phyloP scores from a whole-genome alignment of 768 basidiomycete species.

The Trametes coccinea region DNA sequence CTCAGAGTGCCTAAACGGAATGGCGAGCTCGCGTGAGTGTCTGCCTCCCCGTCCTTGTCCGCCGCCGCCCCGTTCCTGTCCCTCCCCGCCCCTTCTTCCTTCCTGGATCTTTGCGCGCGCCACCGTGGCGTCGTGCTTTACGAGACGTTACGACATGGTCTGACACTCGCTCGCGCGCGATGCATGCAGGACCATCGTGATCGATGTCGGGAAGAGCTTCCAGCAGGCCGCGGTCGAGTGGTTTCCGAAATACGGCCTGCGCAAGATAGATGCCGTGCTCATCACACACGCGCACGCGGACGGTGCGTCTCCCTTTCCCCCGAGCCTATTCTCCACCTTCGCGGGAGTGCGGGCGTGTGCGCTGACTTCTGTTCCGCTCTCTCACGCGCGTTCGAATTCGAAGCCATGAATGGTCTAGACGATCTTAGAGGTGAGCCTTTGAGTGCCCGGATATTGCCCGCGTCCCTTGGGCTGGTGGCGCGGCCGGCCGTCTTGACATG shows the following conservation, averaged over 20 bases:
- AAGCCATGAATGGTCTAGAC: constrained; percentile 88
- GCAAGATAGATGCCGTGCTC: constrained; percentile 72
- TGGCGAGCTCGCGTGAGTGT: constrained; percentile 51
- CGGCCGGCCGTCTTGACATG: not conserved
- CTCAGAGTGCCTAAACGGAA: constrained; percentile 48
- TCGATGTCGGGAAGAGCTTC: constrained; percentile 88
- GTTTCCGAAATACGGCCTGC: constrained; percentile 73
- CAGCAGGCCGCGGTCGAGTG: constrained; percentile 53
- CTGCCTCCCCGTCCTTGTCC: not conserved
- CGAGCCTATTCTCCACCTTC: not conserved
- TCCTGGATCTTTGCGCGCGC: not conserved
- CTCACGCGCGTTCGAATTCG: not conserved
- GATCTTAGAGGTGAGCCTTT: constrained; percentile 69
- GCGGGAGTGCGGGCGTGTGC: not conserved
- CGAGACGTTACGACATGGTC: not conserved
- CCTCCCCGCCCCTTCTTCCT: not conserved
- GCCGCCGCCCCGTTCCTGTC: not conserved
- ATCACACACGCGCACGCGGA: constrained; percentile 91
- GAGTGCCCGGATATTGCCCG: not conserved
- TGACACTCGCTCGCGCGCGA: not conserved
- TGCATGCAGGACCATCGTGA: constrained; percentile 64
- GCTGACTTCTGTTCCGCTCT: not conserved
- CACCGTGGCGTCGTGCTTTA: not conserved
- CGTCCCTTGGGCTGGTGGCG: not conserved
- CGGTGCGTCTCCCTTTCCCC: constrained; percentile 39